Evolutionary conservation across 2,329 filamentous ascomycete species (phyloP).

Genomic region (Botrytis paeoniae): DNA sequence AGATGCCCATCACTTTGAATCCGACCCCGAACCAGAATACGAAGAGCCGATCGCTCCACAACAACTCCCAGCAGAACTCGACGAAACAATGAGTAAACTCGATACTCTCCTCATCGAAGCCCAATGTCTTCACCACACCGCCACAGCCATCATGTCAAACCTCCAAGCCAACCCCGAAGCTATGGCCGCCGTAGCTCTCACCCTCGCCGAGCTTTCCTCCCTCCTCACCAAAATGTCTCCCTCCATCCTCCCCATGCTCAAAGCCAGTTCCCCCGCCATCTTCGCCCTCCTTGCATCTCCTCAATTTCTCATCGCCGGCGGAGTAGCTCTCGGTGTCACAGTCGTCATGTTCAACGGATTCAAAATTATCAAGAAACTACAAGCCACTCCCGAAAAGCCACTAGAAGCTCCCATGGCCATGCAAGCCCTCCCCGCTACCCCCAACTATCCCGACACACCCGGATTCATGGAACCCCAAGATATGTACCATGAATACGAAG

Average conservation of each 20-base stretch:
- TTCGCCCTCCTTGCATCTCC: constrained; percentile 84
- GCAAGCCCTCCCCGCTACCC: not conserved
- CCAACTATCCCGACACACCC: not conserved
- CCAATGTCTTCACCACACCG: constrained; percentile 83
- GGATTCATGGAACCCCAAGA: constrained; percentile 11
- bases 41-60: constrained; percentile 45
- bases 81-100: constrained; percentile 68
- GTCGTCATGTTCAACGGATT: constrained; percentile 94
- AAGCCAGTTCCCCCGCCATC: constrained; percentile 77
- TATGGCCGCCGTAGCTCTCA: constrained; percentile 88
- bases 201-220: constrained; percentile 85
- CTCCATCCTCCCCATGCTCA: constrained; percentile 69
- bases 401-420: constrained; percentile 25
- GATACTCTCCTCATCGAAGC: constrained; percentile 80
- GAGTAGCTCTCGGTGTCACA: constrained; percentile 87
- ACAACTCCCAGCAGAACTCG: constrained; percentile 54
- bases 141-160: constrained; percentile 75
- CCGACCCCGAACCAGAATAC: constrained; percentile 22
- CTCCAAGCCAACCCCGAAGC: constrained; percentile 82
- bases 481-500: not conserved
- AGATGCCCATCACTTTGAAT: constrained; percentile 58
- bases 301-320: constrained; percentile 90
- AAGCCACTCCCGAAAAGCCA: constrained; percentile 33
- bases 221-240: constrained; percentile 82
- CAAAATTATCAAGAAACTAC: constrained; percentile 92